Base-by-base conservation (phyloP, 495 filamentous ascomycete genomes). In the Lophiostoma macrostomum region DNA sequence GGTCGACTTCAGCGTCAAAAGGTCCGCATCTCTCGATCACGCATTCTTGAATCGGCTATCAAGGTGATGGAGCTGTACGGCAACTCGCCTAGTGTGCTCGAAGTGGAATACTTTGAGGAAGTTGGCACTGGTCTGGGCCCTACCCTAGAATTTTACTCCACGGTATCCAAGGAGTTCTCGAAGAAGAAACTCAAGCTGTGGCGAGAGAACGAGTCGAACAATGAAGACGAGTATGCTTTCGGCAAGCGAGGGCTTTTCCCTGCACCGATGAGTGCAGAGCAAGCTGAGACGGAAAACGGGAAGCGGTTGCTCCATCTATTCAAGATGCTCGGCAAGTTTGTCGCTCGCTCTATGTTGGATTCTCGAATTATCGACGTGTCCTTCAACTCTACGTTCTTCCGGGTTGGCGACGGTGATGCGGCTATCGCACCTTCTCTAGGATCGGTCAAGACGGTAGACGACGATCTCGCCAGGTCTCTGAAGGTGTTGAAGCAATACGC, bases 31-130 rank as follows among this genome's bases (percentile, higher is more conserved):
- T 94, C 91, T 5, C 80, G 94, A 29, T 80, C 82, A 5, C 88
- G 91, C 49, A 96, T 99, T 42, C 76, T 99, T 2, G 94, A 99
- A 63, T 96, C 94, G 20, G 94, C 94, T 0, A 77, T 95, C 64
- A 99, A 97, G 67, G 94, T 99, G n/a, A 96, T 99, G 94, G 93
- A 99, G 57, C 82, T 97, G 5, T 99, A 99, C 66, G 94, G 94
- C 1, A 87, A 88, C 2, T 96, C 91, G 4, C 86, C 93, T 29
- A 97, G 94, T 67, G 85, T 96, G 38, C 75, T 99, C 1, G 94
- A 99, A 64, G 91, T 99, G 16, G 94, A 99, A 64, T 99, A 99
- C 63, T 99, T 97, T 62, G 93, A 97, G 57, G 94, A 99, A 71
- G 94, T 97, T 34, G 94, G 94, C 40, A 97, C 94, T 34, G 94